Evolutionary conservation across 345 rosid species (phyloP), one percentile per base, ranked within the genome.

Genomic region (Eucalyptus viminalis): DNA sequence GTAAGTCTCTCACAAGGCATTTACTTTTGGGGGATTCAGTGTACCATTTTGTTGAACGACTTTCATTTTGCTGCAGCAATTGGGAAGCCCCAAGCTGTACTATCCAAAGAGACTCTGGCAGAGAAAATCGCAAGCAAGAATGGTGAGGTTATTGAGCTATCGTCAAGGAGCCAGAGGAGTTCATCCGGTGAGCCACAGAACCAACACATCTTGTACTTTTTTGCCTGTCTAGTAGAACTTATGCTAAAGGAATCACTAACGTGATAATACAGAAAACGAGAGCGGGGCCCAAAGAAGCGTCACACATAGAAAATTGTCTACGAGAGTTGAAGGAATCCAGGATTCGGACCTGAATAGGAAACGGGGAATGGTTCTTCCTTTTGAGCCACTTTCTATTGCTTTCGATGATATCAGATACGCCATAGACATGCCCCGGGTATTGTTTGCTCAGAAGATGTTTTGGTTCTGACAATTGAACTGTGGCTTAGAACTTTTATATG

Each of bases 331-430:
- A 65, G 90, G 91, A 91, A 58, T 93, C 43, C 87, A 87, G 49
- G 92, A 89, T 60, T 90, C 89, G 5, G 88, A 47, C 80, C 90
- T 87, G 53, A 92, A 87, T 62, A 89, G 90, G 86, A 94, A 90
- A 91, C 90, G 91, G 7, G 97, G 96, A 88, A 94, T 95, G 96
- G 88, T 94, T 88, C 97, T 95, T 86, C 97, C 96, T 54, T 95
- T 95, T 87, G 93, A 93, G 86, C 94, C 96, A 24, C 94, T 92
- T 49, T 95, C 95, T 11, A 92, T 95, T 34, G 91, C 93, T 80
- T 95, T 95, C 16, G 93, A 93, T 56, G 95, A 95, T 9, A 93
- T 95, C 91, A 92, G 91, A 93, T 95, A 95, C 56, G 91, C 96
- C 22, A 91, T 95, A 45, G 95, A 95, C 91, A 93, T 95, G 96